These are phyloP conservation scores for Aspergillus texensis DNA, from an alignment of 2,329 filamentous ascomycete genomes.

Conservation along the genomic window DNA sequence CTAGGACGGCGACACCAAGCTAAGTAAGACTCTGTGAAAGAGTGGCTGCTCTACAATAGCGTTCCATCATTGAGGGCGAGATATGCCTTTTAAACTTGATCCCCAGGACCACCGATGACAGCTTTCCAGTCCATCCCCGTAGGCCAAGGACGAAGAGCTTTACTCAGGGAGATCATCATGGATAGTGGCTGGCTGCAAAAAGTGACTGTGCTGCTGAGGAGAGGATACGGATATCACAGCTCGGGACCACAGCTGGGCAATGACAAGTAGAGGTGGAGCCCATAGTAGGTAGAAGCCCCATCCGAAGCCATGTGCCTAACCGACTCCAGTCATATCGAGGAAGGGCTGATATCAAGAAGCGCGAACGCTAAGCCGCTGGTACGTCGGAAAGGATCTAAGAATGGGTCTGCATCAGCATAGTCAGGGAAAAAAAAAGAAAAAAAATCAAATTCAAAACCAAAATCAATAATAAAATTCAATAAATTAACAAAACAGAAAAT, in stretches of 20 bases:
- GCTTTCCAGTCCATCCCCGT: constrained; percentile 8
- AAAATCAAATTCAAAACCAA: neutral
- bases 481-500: too few species aligned
- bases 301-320: constrained; percentile 21
- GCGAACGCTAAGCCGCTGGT: constrained; percentile 23
- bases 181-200: constrained; percentile 32
- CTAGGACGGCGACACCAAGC: neutral
- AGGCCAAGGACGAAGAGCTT: constrained; percentile 13
- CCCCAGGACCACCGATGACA: constrained; percentile 12
- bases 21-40: constrained; percentile 7
- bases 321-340: constrained; percentile 11
- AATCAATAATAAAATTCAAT: neutral
- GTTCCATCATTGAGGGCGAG: constrained; percentile 23
- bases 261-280: constrained; percentile 29
- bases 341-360: constrained; percentile 13
- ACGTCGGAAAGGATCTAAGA: constrained; percentile 5
- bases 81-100: constrained; percentile 28
- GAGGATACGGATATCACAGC: constrained; percentile 27
- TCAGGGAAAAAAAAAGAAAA: neutral
- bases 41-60: constrained; percentile 15
- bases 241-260: constrained; percentile 32
- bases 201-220: constrained; percentile 27
- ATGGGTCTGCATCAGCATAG: constrained; percentile 1
- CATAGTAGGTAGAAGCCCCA: constrained; percentile 15
- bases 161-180: constrained; percentile 28